Evolutionary conservation across 495 filamentous ascomycete genomes (phyloP), one percentile per base, ranked within the genome.

Genomic region (Aspergillus avenaceus): DNA sequence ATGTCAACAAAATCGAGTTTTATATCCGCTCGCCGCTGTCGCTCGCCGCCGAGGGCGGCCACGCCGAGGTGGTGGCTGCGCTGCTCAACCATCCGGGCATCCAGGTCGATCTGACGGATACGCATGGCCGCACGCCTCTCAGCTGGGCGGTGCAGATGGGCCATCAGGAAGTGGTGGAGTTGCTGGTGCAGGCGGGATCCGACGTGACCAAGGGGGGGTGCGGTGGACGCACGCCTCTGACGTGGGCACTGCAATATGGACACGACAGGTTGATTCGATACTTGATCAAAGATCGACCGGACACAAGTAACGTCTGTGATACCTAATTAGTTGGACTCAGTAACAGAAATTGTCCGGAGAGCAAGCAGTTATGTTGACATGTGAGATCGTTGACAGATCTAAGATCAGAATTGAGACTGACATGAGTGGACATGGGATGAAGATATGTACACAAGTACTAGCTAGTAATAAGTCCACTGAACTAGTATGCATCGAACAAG

Each of bases 181-280:
- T 24, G 16, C 19, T 47, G 19, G 29, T 24, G 14, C 4, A 25
- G n/a, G 27, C 1, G 8, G 45, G 45, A 14, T 16, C 29, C 4
- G 45, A 47, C 8, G 29, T 47, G 8, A 18, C 29, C 5, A 34
- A 25, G 16, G 31, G 45, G 7, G 45, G 37, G 29, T 8, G 14
- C 13, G 12, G 29, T 8, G 45, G 45, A 1, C 29, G 31, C 13
- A 47, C 45, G 4, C 45, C 45, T 12, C n/a, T 47, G 45, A 36
- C 26, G 16, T 47, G 29, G 2, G 62, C 60, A 12, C 34, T 48
- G 8, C 26, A 37, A 1, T 23, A 27, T 0, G 58, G 55, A 1
- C 34, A 58, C 34, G 45, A 52, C 5, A 1, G 4, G 8, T 1
- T 18, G 5, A 45, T 45, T 24, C 7, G 12, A 8, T 21, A 21